Evolutionary conservation across 371 early-diverging fungal species (phyloP).

Genomic region (Rhizopus delemar): DNA sequence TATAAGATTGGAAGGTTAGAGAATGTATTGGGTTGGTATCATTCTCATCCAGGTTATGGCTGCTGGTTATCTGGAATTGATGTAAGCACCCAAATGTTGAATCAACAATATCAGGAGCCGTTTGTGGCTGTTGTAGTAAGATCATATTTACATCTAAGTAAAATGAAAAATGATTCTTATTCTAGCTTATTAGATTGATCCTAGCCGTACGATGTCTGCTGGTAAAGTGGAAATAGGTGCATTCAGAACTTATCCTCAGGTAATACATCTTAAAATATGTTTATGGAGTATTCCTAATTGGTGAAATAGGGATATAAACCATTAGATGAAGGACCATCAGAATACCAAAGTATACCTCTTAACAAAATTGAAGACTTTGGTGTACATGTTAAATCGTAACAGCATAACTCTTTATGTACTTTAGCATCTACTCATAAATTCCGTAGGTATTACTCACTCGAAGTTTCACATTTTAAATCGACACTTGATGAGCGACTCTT

Average conservation of each 20-base stretch:
- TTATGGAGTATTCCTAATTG: not conserved
- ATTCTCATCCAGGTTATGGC: constrained; percentile 97
- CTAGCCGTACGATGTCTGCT: constrained; percentile 93
- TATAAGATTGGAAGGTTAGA: constrained; percentile 87
- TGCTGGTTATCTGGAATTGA: constrained; percentile 99
- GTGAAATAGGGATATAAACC: constrained; percentile 70
- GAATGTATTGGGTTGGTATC: constrained; percentile 98
- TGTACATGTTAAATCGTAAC: constrained; percentile 84
- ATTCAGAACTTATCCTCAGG: constrained; percentile 93
- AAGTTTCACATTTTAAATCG: constrained; percentile 93
- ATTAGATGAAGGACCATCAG: constrained; percentile 72
- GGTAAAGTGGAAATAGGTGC: constrained; percentile 98
- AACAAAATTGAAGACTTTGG: constrained; percentile 98
- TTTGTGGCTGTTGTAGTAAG: constrained; percentile 92
- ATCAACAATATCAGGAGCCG: constrained; percentile 95
- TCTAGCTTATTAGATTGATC: constrained; percentile 78
- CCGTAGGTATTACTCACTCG: constrained; percentile 82
- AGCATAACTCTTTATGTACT: not conserved
- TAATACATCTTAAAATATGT: constrained; percentile 19
- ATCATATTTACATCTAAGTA: not conserved
- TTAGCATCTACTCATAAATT: not conserved
- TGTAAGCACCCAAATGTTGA: constrained; percentile 92
- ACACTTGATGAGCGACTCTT: constrained; percentile 80
- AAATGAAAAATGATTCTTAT: not conserved
- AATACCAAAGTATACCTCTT: constrained; percentile 85